A percentile compares a stretch with the other conserved stretches of the same genome.
Conservation (phyloP, 1,284 basidiomycete genomes). For the Cutaneotrichosporon dermatis region DNA sequence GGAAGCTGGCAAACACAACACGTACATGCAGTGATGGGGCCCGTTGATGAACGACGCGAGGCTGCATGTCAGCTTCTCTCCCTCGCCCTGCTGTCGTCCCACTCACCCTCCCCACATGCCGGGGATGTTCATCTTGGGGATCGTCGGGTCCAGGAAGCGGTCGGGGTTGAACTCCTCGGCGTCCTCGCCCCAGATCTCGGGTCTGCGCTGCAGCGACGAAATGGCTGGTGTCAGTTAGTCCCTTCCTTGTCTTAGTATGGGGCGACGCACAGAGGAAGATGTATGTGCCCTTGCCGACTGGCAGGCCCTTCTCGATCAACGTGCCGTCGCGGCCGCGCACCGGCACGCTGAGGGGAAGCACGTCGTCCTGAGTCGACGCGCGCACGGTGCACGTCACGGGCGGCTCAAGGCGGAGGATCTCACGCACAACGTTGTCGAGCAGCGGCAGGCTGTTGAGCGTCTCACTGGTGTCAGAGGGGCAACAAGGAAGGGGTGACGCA, state of each 20-base stretch:
- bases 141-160: conserved; percentile 16
- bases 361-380: conserved; percentile 55
- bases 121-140: conserved; percentile 47
- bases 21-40: conserved; percentile 58
- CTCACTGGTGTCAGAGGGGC: conserved; percentile 13
- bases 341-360: conserved; percentile 56
- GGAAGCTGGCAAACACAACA: no score
- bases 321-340: conserved; percentile 38
- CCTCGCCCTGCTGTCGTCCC: no score
- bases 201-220: conserved; percentile 57
- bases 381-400: conserved; percentile 63
- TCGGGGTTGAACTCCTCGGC: conserved; percentile 57
- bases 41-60: conserved; percentile 57
- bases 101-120: conserved; percentile 51
- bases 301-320: conserved; percentile 47
- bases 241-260: no score
- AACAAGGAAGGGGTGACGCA: background rate
- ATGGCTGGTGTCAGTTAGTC: conserved; percentile 18
- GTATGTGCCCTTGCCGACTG: conserved; percentile 24
- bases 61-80: no score
- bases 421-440: conserved; percentile 60
- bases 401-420: conserved; percentile 60
- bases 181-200: conserved; percentile 64
- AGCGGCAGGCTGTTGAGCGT: conserved; percentile 51
- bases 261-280: conserved; percentile 32